phyloP scores from a whole-genome alignment of 495 filamentous ascomycete species.

The Tuber microsphaerosporum region DNA sequence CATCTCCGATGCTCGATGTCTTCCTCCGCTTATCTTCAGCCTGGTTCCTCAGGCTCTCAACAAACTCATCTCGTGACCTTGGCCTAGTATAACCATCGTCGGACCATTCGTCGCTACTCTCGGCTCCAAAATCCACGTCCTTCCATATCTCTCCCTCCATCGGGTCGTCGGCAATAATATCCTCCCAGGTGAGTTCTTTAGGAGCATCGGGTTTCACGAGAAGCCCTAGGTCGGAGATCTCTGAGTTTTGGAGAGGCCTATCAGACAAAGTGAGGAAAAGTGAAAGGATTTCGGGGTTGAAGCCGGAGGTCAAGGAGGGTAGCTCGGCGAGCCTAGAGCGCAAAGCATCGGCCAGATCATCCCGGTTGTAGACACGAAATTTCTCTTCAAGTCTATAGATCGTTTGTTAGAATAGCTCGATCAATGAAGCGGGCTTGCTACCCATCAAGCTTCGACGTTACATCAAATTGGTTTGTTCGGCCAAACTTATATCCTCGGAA shows the following conservation, averaged over 20 bases:
- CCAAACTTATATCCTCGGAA: conserved; percentile 57
- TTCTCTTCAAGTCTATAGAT: conserved; percentile 63
- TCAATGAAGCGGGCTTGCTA: conserved; percentile 2
- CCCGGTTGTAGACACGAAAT: conserved; percentile 68
- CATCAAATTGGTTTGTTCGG: conserved; percentile 83
- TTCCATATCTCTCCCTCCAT: conserved; percentile 70
- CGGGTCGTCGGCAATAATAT: conserved; percentile 66
- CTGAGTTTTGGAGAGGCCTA: conserved; percentile 63
- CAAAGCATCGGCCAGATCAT: conserved; percentile 73
- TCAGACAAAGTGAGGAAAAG: conserved; percentile 77
- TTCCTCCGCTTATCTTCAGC: conserved; percentile 22
- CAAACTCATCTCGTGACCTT: conserved; percentile 19
- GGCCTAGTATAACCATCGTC: conserved; percentile 24
- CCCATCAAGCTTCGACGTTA: conserved; percentile 64
- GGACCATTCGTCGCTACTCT: conserved; percentile 51
- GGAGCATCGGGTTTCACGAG: conserved; percentile 44
- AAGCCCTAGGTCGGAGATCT: conserved; percentile 54
- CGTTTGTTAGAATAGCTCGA: not conserved
- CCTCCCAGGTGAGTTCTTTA: conserved; percentile 60
- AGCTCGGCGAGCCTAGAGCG: conserved; percentile 52
- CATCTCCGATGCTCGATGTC: not conserved
- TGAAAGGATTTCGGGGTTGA: conserved; percentile 65
- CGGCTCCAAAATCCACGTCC: conserved; percentile 62
- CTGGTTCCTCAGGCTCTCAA: conserved; percentile 13
- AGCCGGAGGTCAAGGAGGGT: conserved; percentile 20